Evolutionary conservation across 2,329 filamentous ascomycete genomes (phyloP).

Genomic region (Aspergillus neoniger): DNA sequence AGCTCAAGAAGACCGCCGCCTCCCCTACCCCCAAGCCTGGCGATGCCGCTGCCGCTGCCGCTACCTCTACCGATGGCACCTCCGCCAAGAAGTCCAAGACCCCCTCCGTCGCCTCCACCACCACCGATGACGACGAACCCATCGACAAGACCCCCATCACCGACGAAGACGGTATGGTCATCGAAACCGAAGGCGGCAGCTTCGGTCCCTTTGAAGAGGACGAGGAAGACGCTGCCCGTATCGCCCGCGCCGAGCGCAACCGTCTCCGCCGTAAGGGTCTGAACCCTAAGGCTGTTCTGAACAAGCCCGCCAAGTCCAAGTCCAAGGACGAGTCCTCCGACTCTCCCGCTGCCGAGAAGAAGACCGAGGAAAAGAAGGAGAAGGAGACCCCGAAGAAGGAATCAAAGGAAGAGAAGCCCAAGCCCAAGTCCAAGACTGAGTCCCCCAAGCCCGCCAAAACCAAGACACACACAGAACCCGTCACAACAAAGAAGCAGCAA

Average conservation of each 20-base stretch:
- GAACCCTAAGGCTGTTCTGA: constrained; percentile 64
- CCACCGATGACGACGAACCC: constrained; percentile 47
- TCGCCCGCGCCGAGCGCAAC: constrained; percentile 72
- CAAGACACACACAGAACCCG: not conserved
- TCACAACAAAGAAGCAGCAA: not conserved
- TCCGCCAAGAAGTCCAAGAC: constrained; percentile 24
- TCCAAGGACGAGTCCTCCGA: constrained; percentile 8
- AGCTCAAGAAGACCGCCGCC: constrained; percentile 89
- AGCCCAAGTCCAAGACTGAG: constrained; percentile 14
- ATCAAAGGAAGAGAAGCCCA: constrained; percentile 19
- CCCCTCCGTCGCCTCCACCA: constrained; percentile 25
- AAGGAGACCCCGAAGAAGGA: constrained; percentile 19
- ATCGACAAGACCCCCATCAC: constrained; percentile 71
- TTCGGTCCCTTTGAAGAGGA: constrained; percentile 77
- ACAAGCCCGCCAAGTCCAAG: constrained; percentile 38
- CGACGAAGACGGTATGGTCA: constrained; percentile 37
- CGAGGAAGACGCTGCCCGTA: constrained; percentile 69
- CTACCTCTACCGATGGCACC: constrained; percentile 24
- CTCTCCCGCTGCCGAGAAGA: constrained; percentile 12
- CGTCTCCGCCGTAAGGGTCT: constrained; percentile 73
- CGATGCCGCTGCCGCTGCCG: constrained; percentile 25
- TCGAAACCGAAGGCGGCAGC: constrained; percentile 48
- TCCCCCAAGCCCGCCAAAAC: not conserved
- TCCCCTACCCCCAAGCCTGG: constrained; percentile 54
- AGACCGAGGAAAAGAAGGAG: constrained; percentile 24